Conservation (phyloP, 805 yeast genomes). For the Zygosaccharomyces lentus region DNA sequence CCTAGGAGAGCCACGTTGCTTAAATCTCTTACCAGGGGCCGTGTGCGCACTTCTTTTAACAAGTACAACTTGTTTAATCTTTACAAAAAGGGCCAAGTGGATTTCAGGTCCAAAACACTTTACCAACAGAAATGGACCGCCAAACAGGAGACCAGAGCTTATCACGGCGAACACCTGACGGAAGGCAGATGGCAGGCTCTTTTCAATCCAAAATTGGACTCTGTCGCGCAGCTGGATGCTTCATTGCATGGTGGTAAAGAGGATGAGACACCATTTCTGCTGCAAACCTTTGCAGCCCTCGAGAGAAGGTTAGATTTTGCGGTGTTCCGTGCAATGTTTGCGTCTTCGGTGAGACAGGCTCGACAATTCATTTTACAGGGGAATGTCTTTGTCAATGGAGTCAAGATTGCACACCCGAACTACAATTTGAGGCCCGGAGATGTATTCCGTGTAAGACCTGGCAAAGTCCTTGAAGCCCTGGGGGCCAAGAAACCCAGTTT, state of each 20-base stretch:
- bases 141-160: conserved; percentile 86
- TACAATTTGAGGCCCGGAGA: conserved; percentile 81
- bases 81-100: conserved; percentile 62
- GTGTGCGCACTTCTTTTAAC: conserved; percentile 86
- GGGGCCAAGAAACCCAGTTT: conserved; percentile 82
- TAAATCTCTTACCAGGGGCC: conserved; percentile 59
- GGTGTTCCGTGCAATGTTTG: conserved; percentile 86
- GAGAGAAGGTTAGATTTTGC: conserved; percentile 91
- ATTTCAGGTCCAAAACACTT: conserved; percentile 58
- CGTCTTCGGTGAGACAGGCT: conserved; percentile 90
- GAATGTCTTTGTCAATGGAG: conserved; percentile 81
- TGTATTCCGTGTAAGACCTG: conserved; percentile 79
- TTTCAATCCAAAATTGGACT: conserved; percentile 65
- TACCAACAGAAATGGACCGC: conserved; percentile 91
- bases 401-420: conserved; percentile 70
- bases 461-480: conserved; percentile 75
- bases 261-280: conserved; percentile 69
- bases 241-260: conserved; percentile 55
- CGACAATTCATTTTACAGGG: conserved; percentile 81
- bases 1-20: conserved; percentile 57
- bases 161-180: conserved; percentile 91
- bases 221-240: conserved; percentile 86
- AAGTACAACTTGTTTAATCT: conserved; percentile 86
- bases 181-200: conserved; percentile 74
- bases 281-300: conserved; percentile 83